Base-by-base conservation (phyloP, 169 alveolate species). In the Toxoplasma gondii region DNA sequence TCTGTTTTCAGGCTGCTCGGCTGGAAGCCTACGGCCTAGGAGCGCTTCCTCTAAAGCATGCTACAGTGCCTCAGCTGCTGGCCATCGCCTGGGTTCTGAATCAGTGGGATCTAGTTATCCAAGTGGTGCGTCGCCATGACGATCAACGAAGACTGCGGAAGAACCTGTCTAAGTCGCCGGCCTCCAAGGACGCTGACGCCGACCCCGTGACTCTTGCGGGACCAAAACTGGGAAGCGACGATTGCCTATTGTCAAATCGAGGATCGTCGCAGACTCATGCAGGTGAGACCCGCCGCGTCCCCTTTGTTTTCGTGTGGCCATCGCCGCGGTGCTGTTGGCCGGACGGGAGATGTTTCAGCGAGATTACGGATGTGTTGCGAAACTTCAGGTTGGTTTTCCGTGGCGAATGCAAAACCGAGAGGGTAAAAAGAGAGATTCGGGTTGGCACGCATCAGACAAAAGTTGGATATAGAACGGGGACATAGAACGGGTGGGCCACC, bases 61-160 rank as follows among this genome's bases (percentile, higher is more conserved):
- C 93, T 27, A 90, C 93, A 4, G 93, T 90, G n/a, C 87, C 93
- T n/a, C 87, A 90, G 93, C 93, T 90, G 49, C 70, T 90, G 27
- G 93, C 93, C 10, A 31, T 90, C 36, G 93, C 93, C 24, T 90
- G 93, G 93, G 88, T 70, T 34, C 53, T 90, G 69, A 69, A 78
- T 38, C 81, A 58, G 88, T 90, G 93, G 93, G 69, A 49, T 31
- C 53, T 49, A 27, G 93, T 90, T 31, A 86, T 44, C 45, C 84
- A 90, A 43, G 67, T 90, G 10, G 88, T 39, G 29, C 86, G 81
- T 36, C 82, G 24, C 16, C 80, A 90, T 86, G 93, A 90, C 43
- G 88, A 90, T 22, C 38, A 44, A 45, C 17, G 88, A 27, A 38
- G 93, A 39, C 43, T 16, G 45, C 64, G 44, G 88, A 36, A 22